Conservation (phyloP, 345 rosid species). For the Lumnitzera racemosa region DNA sequence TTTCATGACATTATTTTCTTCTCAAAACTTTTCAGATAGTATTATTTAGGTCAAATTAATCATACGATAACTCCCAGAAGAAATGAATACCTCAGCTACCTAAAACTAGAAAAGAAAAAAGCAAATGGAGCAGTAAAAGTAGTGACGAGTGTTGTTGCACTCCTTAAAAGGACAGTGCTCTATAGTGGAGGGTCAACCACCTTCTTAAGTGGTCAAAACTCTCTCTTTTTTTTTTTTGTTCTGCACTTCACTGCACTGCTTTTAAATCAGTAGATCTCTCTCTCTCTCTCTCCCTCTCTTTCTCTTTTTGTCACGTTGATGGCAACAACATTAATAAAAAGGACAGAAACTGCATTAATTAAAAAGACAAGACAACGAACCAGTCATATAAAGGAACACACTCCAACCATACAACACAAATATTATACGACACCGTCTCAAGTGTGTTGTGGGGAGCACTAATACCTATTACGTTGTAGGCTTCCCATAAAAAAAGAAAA, state of each 20-base stretch:
- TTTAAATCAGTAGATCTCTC: not conserved
- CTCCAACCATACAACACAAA: too few species aligned
- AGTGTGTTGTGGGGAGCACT: too few species aligned
- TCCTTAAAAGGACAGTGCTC: not conserved
- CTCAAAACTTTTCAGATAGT: too few species aligned
- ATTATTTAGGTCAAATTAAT: too few species aligned
- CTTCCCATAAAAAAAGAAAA: too few species aligned
- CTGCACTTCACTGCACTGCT: not conserved
- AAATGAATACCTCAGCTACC: too few species aligned
- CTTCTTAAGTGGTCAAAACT: conserved; percentile 8
- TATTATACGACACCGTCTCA: too few species aligned
- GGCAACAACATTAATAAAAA: not conserved
- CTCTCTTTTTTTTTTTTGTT: not conserved
- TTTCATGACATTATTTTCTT: too few species aligned
- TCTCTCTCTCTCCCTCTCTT: not conserved
- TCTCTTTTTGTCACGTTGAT: conserved; percentile 3
- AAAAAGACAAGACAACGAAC: not conserved
- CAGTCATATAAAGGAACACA: too few species aligned
- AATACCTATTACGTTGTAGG: too few species aligned
- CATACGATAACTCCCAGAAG: too few species aligned
- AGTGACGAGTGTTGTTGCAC: conserved; percentile 1
- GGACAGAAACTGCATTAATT: not conserved
- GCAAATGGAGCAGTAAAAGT: not conserved
- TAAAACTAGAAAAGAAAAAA: too few species aligned
- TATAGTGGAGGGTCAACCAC: conserved; percentile 7